phyloP scores from a whole-genome alignment of 2,329 filamentous ascomycete species.

The Epichloe sylvatica region DNA sequence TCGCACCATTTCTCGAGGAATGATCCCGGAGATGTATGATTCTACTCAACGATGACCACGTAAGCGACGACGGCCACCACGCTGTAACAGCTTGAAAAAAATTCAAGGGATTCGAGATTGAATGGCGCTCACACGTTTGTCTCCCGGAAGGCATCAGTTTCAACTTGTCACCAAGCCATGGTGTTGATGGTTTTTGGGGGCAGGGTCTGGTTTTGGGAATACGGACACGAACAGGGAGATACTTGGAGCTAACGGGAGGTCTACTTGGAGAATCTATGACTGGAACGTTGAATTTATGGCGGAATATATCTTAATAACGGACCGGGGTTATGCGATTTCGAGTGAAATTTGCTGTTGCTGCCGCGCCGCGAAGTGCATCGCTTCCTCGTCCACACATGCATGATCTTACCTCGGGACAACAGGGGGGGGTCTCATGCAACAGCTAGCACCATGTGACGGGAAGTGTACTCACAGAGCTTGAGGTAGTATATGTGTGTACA shows the following conservation, averaged over 20 bases:
- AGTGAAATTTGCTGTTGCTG: background rate
- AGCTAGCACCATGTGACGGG: background rate
- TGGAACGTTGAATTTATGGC: constrained; percentile 1
- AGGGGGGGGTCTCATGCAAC: background rate
- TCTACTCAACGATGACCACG: background rate
- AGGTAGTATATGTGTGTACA: background rate
- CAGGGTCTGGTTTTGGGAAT: background rate
- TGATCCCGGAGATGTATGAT: background rate
- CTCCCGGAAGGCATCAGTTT: background rate
- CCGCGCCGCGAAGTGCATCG: background rate
- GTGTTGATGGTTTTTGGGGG: background rate
- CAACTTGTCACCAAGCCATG: background rate
- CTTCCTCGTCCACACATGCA: background rate
- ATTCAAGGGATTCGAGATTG: background rate
- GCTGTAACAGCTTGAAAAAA: background rate
- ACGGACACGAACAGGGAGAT: background rate
- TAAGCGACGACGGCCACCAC: background rate
- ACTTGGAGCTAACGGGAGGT: background rate
- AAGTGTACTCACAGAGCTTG: background rate
- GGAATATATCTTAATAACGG: constrained; percentile 2
- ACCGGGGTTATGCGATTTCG: background rate
- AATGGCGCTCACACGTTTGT: background rate
- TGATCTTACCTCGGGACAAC: background rate
- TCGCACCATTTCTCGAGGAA: background rate
- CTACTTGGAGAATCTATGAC: background rate